Conservation (phyloP, 2,329 filamentous ascomycete genomes). For the Fusarium kyushuense region DNA sequence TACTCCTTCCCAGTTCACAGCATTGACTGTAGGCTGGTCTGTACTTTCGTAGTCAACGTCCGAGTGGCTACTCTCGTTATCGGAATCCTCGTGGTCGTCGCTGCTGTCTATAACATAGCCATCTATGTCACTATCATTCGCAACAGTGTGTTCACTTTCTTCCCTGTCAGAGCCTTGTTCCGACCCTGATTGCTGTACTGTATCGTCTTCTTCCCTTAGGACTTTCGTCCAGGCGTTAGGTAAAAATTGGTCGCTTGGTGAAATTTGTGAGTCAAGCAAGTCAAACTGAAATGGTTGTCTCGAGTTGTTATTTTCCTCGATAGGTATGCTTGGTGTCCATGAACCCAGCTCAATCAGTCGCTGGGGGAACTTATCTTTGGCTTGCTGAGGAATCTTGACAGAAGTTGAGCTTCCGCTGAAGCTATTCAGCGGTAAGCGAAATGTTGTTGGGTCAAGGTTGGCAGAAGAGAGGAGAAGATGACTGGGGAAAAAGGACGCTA, state of each 20-base stretch:
- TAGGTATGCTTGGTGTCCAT: neutral
- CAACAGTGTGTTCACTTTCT: neutral
- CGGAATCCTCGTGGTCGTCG: too few species aligned
- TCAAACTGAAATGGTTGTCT: neutral
- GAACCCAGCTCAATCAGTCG: neutral
- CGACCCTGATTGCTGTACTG: neutral
- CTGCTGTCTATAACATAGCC: too few species aligned
- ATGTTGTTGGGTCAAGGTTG: neutral
- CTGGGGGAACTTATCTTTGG: neutral
- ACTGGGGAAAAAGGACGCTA: too few species aligned
- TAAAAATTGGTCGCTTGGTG: neutral
- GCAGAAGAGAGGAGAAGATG: neutral
- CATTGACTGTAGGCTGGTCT: too few species aligned
- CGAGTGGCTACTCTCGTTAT: too few species aligned
- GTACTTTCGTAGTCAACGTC: too few species aligned
- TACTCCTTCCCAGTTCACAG: too few species aligned
- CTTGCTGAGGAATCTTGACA: neutral
- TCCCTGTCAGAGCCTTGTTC: neutral
- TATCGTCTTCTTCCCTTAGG: neutral
- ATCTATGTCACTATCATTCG: too few species aligned
- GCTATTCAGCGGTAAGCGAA: neutral
- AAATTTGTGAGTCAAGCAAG: neutral
- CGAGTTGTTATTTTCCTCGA: neutral
- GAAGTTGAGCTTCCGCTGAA: neutral
- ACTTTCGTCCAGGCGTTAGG: neutral